Base-by-base conservation (phyloP, 2,329 filamentous ascomycete genomes). In the Cryphonectria japonica region DNA sequence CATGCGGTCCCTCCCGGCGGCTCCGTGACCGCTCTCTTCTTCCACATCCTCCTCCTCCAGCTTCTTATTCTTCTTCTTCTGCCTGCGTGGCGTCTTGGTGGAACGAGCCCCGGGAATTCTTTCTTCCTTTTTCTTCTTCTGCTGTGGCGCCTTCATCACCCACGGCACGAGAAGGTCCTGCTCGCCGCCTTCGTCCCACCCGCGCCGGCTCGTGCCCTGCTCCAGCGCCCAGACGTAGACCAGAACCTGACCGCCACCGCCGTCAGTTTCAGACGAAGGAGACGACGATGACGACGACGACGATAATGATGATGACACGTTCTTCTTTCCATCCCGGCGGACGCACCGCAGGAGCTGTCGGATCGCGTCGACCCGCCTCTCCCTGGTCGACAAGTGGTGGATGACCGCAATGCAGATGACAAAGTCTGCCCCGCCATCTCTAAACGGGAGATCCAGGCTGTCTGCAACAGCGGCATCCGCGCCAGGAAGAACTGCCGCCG, bases 111-210 rank as follows among this genome's bases (percentile, higher is more conserved):
- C 64, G 43, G 19, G 61, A 65, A 6, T 26, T 61, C 14, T 41
- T 63, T 70, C 71, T 66, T 75, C 74, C 60, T 69, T 71, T 66
- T 75, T 74, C 60, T 71, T 74, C 60, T 70, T 65, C n/a, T 71
- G 71, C 61, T 69, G 81, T 68, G 78, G 77, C 64, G 74, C 76
- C 78, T 82, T 83, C 79, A 95, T 88, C 34, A 98, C 94, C 96
- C 96, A 99, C 19, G 96, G 95, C 64, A 99, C 96, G 83, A 98
- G 92, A 73, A 96, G 90, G 83, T 99, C 96, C 84, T 98, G 95
- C 75, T 92, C 88, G 73, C 91, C 89, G 29, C 90, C 90, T 79
- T 92, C 91, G 78, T 94, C 90, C 95, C 95, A 99, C 2, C 95
- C 95, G 73, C 96, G 86, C 70, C 96, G 89, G 81, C 94, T 97